phyloP scores from a whole-genome alignment of 495 filamentous ascomycete species.

The Penicillium bialowiezense region DNA sequence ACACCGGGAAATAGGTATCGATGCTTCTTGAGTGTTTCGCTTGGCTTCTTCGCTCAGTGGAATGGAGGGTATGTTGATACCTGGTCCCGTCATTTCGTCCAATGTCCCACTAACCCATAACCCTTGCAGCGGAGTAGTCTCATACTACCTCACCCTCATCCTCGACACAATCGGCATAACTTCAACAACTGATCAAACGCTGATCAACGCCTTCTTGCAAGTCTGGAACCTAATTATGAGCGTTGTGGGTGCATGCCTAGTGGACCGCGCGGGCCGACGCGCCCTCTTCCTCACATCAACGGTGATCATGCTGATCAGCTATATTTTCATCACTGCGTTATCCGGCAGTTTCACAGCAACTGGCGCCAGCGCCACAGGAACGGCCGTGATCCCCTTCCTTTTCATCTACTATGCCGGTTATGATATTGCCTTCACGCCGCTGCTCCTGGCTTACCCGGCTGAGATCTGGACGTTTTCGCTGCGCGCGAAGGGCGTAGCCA shows the following conservation, averaged over 20 bases:
- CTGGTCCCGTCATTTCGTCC: no score
- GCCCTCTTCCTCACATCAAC: conserved; percentile 52
- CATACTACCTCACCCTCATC: conserved; percentile 53
- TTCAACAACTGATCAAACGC: conserved; percentile 40
- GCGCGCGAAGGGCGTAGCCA: conserved; percentile 66
- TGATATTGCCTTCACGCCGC: conserved; percentile 54
- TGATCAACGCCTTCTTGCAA: conserved; percentile 11
- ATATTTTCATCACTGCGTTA: conserved; percentile 51
- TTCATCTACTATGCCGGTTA: conserved; percentile 54
- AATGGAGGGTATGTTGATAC: conserved; percentile 6
- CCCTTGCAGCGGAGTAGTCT: conserved; percentile 41
- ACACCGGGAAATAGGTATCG: conserved; percentile 13
- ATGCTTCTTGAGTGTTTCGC: conserved; percentile 7
- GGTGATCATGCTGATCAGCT: conserved; percentile 50
- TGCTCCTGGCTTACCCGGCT: conserved; percentile 57
- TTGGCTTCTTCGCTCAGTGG: conserved; percentile 13
- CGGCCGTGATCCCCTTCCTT: conserved; percentile 54
- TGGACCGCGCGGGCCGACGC: conserved; percentile 53
- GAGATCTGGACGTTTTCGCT: conserved; percentile 64
- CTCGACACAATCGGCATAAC: conserved; percentile 53
- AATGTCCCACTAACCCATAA: no score
- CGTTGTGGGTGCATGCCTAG: conserved; percentile 46
- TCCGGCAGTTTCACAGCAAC: conserved; percentile 47
- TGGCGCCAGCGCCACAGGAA: conserved; percentile 38
- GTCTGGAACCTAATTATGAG: conserved; percentile 11